Evolutionary conservation across 257 asterid species (phyloP).

Genomic region (Nemophila menziesii): DNA sequence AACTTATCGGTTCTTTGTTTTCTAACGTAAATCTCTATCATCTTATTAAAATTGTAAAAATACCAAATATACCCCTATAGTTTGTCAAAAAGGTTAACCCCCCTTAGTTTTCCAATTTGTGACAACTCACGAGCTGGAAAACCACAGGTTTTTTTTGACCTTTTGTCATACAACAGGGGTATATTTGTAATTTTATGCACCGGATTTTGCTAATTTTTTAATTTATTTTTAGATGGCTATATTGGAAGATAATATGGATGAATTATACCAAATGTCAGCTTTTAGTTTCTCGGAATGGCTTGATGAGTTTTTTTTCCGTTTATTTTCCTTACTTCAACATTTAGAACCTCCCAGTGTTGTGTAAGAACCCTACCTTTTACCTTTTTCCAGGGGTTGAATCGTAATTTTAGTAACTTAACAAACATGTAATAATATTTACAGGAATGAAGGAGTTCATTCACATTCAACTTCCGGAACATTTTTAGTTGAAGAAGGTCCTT

Average conservation of each 20-base stretch:
- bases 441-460: constrained; percentile 72
- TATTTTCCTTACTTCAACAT: constrained; percentile 88
- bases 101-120: no score
- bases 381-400: not conserved
- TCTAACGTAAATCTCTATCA: constrained; percentile 51
- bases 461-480: constrained; percentile 82
- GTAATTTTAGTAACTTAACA: not conserved
- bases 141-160: no score
- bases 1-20: constrained; percentile 84
- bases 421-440: constrained; percentile 35
- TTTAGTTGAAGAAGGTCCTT: constrained; percentile 90
- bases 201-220: constrained; percentile 25
- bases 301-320: constrained; percentile 87
- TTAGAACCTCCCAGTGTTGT: constrained; percentile 83
- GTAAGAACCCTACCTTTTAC: constrained; percentile 42
- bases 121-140: no score
- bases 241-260: constrained; percentile 59
- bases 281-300: constrained; percentile 93
- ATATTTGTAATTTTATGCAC: constrained; percentile 4
- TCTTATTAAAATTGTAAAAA: constrained; percentile 9
- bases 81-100: no score
- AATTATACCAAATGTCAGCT: constrained; percentile 46
- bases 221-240: constrained; percentile 60
- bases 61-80: constrained; percentile 7
- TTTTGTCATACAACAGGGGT: no score